Conservation (phyloP, 2,329 filamentous ascomycete genomes). For the Xylaria sp. region DNA sequence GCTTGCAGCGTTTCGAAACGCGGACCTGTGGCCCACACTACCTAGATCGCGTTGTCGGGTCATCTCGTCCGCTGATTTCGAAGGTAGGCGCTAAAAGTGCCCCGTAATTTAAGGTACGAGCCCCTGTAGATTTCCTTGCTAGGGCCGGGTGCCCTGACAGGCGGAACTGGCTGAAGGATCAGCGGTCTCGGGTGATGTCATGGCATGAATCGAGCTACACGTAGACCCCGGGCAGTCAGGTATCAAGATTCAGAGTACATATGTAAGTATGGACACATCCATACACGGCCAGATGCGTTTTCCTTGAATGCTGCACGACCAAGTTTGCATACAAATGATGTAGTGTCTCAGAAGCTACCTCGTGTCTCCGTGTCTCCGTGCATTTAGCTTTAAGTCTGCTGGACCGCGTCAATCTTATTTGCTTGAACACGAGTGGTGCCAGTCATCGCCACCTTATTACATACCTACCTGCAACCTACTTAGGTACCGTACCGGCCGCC, state of each 20-base stretch:
- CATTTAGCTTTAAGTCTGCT: background rate
- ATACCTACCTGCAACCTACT: too few species aligned
- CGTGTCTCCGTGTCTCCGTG: background rate
- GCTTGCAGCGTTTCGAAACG: background rate
- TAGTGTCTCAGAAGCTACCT: background rate
- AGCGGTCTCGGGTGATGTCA: slow-evolving; percentile 18
- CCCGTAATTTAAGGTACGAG: background rate
- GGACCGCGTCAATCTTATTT: background rate
- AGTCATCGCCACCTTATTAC: background rate
- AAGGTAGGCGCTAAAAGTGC: too few species aligned
- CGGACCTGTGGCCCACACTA: background rate
- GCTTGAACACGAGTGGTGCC: background rate
- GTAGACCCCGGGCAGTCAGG: slow-evolving; percentile 5
- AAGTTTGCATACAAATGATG: background rate
- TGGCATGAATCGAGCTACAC: slow-evolving; percentile 4
- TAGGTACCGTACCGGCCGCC: too few species aligned
- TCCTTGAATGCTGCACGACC: background rate
- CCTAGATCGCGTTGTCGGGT: too few species aligned
- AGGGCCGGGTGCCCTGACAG: background rate
- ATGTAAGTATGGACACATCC: background rate
- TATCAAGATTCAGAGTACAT: slow-evolving; percentile 11
- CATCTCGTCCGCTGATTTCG: background rate
- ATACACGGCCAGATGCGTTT: background rate
- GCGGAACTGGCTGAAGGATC: too few species aligned
- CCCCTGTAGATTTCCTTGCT: background rate